A percentile compares a stretch with the other conserved stretches of the same genome.
Evolutionary conservation across 208 protist species (phyloP).

Genomic region (Leishmania arabica): DNA sequence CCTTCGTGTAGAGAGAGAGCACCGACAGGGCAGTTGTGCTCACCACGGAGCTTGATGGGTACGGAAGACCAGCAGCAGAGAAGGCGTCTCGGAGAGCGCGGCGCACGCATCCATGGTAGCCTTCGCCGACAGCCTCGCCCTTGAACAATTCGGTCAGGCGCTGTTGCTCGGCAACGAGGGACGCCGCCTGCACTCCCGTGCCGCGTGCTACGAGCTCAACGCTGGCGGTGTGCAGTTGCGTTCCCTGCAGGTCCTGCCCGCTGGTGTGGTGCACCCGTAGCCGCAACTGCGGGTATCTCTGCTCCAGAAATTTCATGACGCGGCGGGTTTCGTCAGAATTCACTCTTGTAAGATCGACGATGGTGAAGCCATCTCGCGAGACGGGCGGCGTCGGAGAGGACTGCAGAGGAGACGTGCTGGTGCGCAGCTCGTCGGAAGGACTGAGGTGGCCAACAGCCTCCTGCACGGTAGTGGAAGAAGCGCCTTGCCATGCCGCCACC

Average conservation of each 20-base stretch:
- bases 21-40: neutral
- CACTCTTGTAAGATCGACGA: slow-evolving; percentile 26
- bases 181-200: neutral
- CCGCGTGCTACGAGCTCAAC: slow-evolving; percentile 35
- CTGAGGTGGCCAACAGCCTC: slow-evolving; percentile 18
- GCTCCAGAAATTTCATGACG: slow-evolving; percentile 16
- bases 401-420: neutral
- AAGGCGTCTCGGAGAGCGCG: slow-evolving; percentile 63
- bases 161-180: slow-evolving; percentile 29
- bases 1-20: slow-evolving; percentile 21
- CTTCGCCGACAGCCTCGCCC: slow-evolving; percentile 53
- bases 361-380: neutral
- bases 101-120: slow-evolving; percentile 25
- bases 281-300: slow-evolving; percentile 45
- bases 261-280: slow-evolving; percentile 59
- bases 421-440: neutral
- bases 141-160: slow-evolving; percentile 45
- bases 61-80: slow-evolving; percentile 21
- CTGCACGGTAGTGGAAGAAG: slow-evolving; percentile 4
- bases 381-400: neutral
- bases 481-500: slow-evolving; percentile 17
- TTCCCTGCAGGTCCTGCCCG: slow-evolving; percentile 59
- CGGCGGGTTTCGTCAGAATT: slow-evolving; percentile 12
- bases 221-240: slow-evolving; percentile 58
- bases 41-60: neutral